phyloP scores from a whole-genome alignment of 768 basidiomycete species.

The Lentinula edodes region DNA sequence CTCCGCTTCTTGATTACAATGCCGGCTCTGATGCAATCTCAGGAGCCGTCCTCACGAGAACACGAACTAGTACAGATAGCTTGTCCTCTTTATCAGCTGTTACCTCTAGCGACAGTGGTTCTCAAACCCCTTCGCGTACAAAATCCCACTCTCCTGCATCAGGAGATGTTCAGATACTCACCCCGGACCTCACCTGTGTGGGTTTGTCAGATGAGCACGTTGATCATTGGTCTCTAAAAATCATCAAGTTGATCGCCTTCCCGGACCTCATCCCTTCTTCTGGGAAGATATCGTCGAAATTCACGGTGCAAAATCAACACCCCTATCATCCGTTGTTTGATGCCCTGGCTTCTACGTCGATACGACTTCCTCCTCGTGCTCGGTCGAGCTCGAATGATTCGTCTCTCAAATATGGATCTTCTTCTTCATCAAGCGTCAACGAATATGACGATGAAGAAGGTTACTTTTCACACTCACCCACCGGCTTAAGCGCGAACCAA shows the following conservation, averaged over 20 bases:
- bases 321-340: not conserved
- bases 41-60: constrained; percentile 45
- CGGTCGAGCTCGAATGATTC: constrained; percentile 4
- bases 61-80: constrained; percentile 32
- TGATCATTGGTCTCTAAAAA: constrained; percentile 71
- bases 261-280: constrained; percentile 58
- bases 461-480: constrained; percentile 58
- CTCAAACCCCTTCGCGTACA: constrained; percentile 10
- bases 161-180: constrained; percentile 55
- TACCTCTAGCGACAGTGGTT: constrained; percentile 4
- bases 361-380: not conserved
- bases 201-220: constrained; percentile 65
- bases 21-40: not conserved
- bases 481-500: constrained; percentile 16
- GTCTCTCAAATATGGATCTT: not conserved
- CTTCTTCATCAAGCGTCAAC: constrained; percentile 10
- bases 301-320: not conserved
- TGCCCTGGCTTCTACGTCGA: not conserved
- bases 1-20: constrained; percentile 11
- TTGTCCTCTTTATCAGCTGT: not conserved
- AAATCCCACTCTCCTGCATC: constrained; percentile 51
- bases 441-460: constrained; percentile 43
- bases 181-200: constrained; percentile 72
- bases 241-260: constrained; percentile 72
- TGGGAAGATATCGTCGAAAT: not conserved